Evolutionary conservation across 2,329 filamentous ascomycete species (phyloP).

Genomic region (Escovopsis weberi): DNA sequence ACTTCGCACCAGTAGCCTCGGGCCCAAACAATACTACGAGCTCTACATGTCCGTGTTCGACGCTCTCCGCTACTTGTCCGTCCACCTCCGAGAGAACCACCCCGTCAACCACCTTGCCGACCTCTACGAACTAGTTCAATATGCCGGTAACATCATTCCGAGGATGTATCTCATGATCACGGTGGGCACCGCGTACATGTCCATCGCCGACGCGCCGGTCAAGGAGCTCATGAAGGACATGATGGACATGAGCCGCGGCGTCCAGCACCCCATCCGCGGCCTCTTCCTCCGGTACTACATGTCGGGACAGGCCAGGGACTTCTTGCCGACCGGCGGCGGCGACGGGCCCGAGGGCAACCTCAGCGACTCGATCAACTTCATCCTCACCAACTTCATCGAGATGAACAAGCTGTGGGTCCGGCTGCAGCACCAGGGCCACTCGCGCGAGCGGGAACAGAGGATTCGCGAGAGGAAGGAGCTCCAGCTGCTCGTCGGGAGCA

Average conservation of each 20-base stretch:
- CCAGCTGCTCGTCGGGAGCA: slow-evolving; percentile 89
- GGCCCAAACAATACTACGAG: slow-evolving; percentile 99
- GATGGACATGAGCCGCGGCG: slow-evolving; percentile 99
- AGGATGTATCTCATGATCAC: slow-evolving; percentile 98
- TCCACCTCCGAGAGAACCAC: slow-evolving; percentile 93
- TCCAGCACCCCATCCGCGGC: slow-evolving; percentile 91
- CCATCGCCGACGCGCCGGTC: slow-evolving; percentile 91
- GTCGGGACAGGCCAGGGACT: slow-evolving; percentile 84
- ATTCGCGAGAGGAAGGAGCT: slow-evolving; percentile 92
- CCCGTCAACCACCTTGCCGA: slow-evolving; percentile 96
- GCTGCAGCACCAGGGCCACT: slow-evolving; percentile 93
- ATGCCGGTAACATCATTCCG: slow-evolving; percentile 95
- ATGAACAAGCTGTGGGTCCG: slow-evolving; percentile 99
- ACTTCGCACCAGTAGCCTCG: slow-evolving; percentile 86
- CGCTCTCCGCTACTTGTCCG: slow-evolving; percentile 86
- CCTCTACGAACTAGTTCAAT: slow-evolving; percentile 93
- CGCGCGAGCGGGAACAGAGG: slow-evolving; percentile 80
- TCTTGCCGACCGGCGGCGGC: slow-evolving; percentile 63
- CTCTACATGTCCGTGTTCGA: slow-evolving; percentile 99
- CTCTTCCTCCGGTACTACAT: slow-evolving; percentile 94
- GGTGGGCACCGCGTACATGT: slow-evolving; percentile 97
- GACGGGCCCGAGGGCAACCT: slow-evolving; percentile 92
- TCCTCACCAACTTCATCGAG: slow-evolving; percentile 96
- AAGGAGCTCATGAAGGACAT: slow-evolving; percentile 99
- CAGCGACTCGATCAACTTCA: slow-evolving; percentile 95